Evolutionary conservation across 192 early-diverging fungal species (phyloP).

Genomic region (Rhizophagus sp.): DNA sequence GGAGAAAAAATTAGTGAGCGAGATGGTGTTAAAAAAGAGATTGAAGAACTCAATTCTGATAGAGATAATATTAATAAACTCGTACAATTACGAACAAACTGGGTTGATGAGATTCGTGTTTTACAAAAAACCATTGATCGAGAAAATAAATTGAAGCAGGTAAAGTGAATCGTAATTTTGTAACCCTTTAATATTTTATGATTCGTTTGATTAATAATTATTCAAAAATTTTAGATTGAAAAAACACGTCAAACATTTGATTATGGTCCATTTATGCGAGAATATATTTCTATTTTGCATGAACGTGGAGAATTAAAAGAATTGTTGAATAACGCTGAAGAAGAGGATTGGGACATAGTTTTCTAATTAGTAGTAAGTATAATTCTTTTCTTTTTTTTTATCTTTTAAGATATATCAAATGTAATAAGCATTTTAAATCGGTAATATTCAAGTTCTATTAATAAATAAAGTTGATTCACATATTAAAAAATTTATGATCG

Average conservation of each 20-base stretch:
- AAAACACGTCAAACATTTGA: constrained; percentile 9
- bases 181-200: too few species aligned
- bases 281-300: constrained; percentile 21
- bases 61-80: background rate
- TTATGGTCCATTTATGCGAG: constrained; percentile 26
- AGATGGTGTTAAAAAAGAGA: background rate
- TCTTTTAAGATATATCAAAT: too few species aligned
- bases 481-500: too few species aligned
- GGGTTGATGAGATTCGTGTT: background rate
- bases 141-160: constrained; percentile 5
- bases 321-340: background rate
- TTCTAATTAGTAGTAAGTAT: background rate
- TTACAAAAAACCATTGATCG: background rate
- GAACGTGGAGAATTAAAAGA: constrained; percentile 22
- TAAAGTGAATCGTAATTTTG: background rate
- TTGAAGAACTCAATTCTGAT: background rate
- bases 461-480: too few species aligned
- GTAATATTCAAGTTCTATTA: too few species aligned
- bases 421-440: too few species aligned
- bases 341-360: background rate
- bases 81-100: background rate
- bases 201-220: background rate
- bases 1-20: background rate
- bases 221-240: constrained; percentile 17
- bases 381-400: too few species aligned